Base-by-base conservation (phyloP, 1,284 basidiomycete species). In the Agaricales sp. region DNA sequence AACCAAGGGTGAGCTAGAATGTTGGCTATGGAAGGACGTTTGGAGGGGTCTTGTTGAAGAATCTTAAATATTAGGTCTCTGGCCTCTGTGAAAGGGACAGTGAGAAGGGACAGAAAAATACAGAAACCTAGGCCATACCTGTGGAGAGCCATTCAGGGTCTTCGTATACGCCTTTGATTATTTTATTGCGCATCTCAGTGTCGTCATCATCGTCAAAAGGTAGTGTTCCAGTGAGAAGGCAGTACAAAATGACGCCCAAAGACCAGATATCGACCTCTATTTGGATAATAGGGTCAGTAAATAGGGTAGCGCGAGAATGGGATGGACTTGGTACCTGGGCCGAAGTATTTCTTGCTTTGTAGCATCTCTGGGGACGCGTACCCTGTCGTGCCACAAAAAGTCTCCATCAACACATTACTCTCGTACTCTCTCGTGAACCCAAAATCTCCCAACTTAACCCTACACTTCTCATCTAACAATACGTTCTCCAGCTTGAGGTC, bases 151-250 rank as follows among this genome's bases (percentile, higher is more conserved):
- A 99, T 52, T 82, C 79, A 3, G 93, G 94, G 57, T 96, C 87
- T 53, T 95, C 91, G 60, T 87, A 97, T 43, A 87, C 80, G n/a
- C 88, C 91, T 53, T 80, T 72, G 50, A 92, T 80, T 54, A 99
- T 92, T 63, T 90, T 87, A 46, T 77, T 71, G 57, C 87, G 87
- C 92, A 98, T 98, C 25, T 87, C 62, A 26, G 73, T 68, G 66
- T 99, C 96, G 61, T 98, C 87, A 53, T 99, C 96, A 58, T 98
- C 92, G 59, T 98, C 95, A 59, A 98, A 98, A 0, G 95, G 95
- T n/a, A 98, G 69, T 3, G 87, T 90, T 1, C 95, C 95, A 0
- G 91, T 94, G 30, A 98, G 73, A 13, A 98, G 77, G n/a, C 85
- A 88, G 63, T 95, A 97, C 6, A 99, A 73, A 49, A 99, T 98